Base-by-base conservation (phyloP, 805 yeast genomes). In the Lipomyces sp. region DNA sequence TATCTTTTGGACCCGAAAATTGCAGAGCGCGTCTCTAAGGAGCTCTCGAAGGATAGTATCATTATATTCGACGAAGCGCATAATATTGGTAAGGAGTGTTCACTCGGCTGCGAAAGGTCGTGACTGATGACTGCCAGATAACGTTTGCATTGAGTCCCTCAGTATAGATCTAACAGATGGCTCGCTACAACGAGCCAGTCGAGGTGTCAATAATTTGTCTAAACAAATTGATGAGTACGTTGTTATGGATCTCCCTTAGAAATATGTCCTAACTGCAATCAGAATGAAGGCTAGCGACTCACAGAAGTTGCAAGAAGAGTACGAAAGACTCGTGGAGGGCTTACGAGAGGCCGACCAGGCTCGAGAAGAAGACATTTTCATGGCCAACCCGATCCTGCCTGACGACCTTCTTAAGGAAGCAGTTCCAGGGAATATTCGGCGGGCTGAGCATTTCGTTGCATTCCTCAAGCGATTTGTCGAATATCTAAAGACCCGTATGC, bases 1-100 rank as follows among this genome's bases (percentile, higher is more conserved):
- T 95, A 95, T 82, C 80, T 95, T 65, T 82, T 95, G 72, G 99
- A 95, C 76, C 99, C 99, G 29, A 95, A 95, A 76, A 95, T 95
- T 77, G 95, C 98, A 1, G 97, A 92, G 71, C 82, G 99, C 68
- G 99, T 95, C 29, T 92, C 98, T 4, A 86, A 84, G 69, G 98
- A 95, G 75, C 84, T 95, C 60, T 90, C 97, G 24, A 91, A 92
- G 72, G 98, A 95, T 75, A 85, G 96, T 63, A 95, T 95, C 66
- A 90, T 95, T 69, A 96, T 95, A 51, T 95, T 95, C 76, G 99
- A 95, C 80, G 99, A 95, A 80, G 99, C 99, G 58, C 99, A 95
- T 78, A 95, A 95, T 79, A 95, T 95, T 64, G 99, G 66, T 63
- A 54, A 24, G 7, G 7, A 11, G 29, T 3, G n/a, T 24, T 33